Percentiles rank a stretch among this genome's conserved stretches.
Evolutionary conservation across 164 flowering plant species (phyloP).

Genomic region (Hamamelis virginiana): DNA sequence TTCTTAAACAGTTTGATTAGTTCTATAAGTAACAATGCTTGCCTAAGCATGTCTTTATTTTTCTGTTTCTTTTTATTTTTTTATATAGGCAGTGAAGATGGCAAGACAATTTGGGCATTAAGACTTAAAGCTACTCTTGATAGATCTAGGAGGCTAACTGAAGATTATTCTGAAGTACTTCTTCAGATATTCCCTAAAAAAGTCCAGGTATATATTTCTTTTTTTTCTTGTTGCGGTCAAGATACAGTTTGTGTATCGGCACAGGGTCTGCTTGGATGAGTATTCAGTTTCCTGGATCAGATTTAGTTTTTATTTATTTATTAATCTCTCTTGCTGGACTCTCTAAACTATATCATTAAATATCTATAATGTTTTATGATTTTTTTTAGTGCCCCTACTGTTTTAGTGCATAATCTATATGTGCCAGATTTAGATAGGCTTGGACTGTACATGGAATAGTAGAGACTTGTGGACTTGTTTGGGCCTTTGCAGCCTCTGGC

Average conservation of each 20-base stretch:
- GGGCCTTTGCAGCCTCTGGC: background rate
- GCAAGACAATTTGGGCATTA: constrained; percentile 79
- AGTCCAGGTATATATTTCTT: constrained; percentile 48
- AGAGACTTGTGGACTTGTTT: background rate
- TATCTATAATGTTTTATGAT: background rate
- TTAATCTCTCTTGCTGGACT: too few species aligned
- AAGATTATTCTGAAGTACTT: constrained; percentile 85
- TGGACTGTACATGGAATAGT: background rate
- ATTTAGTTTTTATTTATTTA: too few species aligned
- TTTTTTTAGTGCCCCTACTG: background rate
- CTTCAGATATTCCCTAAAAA: constrained; percentile 79
- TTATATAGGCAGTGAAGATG: constrained; percentile 74
- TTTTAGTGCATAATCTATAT: background rate
- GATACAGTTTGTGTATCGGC: background rate
- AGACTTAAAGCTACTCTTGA: constrained; percentile 96
- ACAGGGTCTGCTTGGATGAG: background rate
- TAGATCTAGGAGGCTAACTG: constrained; percentile 86
- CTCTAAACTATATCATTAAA: background rate
- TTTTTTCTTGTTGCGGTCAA: background rate
- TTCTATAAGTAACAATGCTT: background rate
- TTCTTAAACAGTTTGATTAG: background rate
- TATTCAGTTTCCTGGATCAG: background rate
- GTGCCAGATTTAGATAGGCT: background rate
- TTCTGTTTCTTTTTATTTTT: constrained; percentile 3
- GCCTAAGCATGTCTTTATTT: background rate